Percentiles rank a stretch among this genome's conserved stretches.
phyloP scores from a whole-genome alignment of 2,329 filamentous ascomycete genomes.

The Hirsutella minnesotensis region DNA sequence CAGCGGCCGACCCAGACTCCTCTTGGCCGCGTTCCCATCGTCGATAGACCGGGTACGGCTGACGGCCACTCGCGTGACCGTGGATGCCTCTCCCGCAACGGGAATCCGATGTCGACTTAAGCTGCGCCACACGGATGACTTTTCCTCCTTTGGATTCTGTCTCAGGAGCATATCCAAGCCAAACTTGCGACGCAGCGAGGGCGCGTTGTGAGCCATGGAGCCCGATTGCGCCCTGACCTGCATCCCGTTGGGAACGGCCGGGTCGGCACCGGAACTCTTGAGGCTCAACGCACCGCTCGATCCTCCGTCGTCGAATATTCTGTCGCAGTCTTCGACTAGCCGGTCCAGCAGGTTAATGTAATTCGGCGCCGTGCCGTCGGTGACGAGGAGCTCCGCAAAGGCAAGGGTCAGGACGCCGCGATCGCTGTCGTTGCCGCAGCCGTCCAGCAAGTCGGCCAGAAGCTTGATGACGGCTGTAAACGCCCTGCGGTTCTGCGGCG shows the following conservation, averaged over 20 bases:
- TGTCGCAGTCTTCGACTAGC: conserved; percentile 79
- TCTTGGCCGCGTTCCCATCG: conserved; percentile 41
- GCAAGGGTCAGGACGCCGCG: conserved; percentile 77
- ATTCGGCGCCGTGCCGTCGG: conserved; percentile 63
- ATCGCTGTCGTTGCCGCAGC: conserved; percentile 83
- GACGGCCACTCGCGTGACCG: conserved; percentile 54
- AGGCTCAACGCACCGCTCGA: conserved; percentile 27
- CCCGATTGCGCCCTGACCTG: conserved; percentile 50
- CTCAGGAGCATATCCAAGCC: conserved; percentile 66
- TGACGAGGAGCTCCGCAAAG: conserved; percentile 77
- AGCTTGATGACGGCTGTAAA: conserved; percentile 77
- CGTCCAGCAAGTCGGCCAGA: conserved; percentile 76
- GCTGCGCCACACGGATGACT: conserved; percentile 73
- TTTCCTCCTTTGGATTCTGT: conserved; percentile 68
- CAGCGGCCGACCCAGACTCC: conserved; percentile 31
- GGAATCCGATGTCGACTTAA: conserved; percentile 67
- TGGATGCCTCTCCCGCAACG: conserved; percentile 47
- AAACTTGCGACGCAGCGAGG: conserved; percentile 74
- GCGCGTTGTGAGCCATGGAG: conserved; percentile 75
- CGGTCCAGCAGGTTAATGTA: conserved; percentile 84
- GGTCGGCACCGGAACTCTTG: background rate
- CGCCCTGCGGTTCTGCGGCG: conserved; percentile 60
- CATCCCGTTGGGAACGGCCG: conserved; percentile 42
- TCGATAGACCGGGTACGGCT: conserved; percentile 66
- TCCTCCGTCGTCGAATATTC: conserved; percentile 62